Percentiles rank a stretch among this genome's conserved stretches.
Evolutionary conservation across 1,284 basidiomycete genomes (phyloP).

Genomic region (Heterobasidion annosum): DNA sequence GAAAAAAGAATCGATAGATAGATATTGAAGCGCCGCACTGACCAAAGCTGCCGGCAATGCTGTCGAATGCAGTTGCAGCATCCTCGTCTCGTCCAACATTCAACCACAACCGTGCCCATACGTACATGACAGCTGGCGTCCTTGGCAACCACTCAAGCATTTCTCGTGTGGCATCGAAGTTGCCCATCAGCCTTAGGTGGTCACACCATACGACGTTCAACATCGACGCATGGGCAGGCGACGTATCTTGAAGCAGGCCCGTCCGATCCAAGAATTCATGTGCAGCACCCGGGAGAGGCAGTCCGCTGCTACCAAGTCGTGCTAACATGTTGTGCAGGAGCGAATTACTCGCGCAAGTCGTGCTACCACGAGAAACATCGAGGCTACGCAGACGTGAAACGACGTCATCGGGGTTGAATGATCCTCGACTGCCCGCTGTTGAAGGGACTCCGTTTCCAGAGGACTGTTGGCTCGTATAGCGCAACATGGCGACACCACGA

Average conservation of each 20-base stretch:
- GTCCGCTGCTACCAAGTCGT: conserved; percentile 28
- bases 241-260: conserved; percentile 56
- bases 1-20: conserved; percentile 1
- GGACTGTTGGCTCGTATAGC: conserved; percentile 49
- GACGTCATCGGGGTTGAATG: conserved; percentile 50
- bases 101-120: conserved; percentile 62
- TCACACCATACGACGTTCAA: conserved; percentile 70
- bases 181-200: conserved; percentile 55
- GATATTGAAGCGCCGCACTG: conserved; percentile 17
- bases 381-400: conserved; percentile 57
- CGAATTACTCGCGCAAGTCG: conserved; percentile 51
- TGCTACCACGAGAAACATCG: conserved; percentile 46
- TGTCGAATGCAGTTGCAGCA: conserved; percentile 62
- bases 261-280: conserved; percentile 61
- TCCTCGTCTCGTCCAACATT: conserved; percentile 69
- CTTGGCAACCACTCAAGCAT: conserved; percentile 69
- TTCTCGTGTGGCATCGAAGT: conserved; percentile 53
- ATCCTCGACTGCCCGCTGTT: conserved; percentile 13
- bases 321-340: conserved; percentile 63
- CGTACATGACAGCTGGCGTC: conserved; percentile 68
- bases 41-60: conserved; percentile 76
- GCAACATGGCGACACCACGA: conserved; percentile 61
- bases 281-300: conserved; percentile 44
- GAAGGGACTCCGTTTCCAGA: conserved; percentile 32
- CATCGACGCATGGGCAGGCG: conserved; percentile 53